These are phyloP conservation scores for Candolleomyces eurysporus DNA, from an alignment of 768 basidiomycete genomes.

Conservation along the genomic window DNA sequence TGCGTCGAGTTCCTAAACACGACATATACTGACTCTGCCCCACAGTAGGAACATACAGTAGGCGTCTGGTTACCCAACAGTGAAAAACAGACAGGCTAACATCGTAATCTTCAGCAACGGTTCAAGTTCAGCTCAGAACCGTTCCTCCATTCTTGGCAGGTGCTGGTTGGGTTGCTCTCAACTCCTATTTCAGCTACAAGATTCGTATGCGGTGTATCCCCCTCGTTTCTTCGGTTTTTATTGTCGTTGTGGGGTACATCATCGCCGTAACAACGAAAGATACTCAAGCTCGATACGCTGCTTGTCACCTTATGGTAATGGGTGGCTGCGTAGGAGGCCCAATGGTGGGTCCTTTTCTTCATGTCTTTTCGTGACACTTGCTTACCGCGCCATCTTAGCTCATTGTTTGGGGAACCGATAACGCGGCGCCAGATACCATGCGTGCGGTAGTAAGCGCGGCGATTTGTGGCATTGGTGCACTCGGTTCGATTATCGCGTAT, in stretches of 20 bases:
- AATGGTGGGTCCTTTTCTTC: constrained; percentile 16
- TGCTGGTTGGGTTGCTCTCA: constrained; percentile 36
- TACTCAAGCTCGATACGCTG: constrained; percentile 44
- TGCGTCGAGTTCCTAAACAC: background rate
- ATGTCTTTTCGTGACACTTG: background rate
- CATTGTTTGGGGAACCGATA: constrained; percentile 47
- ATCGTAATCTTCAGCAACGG: constrained; percentile 34
- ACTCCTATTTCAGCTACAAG: constrained; percentile 34
- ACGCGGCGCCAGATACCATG: constrained; percentile 49
- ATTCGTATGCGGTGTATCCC: constrained; percentile 33
- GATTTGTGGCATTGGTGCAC: constrained; percentile 43
- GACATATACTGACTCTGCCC: too few species aligned
- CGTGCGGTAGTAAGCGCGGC: constrained; percentile 43
- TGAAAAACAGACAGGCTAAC: background rate
- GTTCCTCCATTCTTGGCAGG: constrained; percentile 45
- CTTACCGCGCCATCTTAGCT: constrained; percentile 19
- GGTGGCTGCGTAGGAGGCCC: constrained; percentile 40
- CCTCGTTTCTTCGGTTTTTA: constrained; percentile 32
- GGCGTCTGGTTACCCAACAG: constrained; percentile 19
- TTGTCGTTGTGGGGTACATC: constrained; percentile 43
- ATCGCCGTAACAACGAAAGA: constrained; percentile 42
- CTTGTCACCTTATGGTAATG: constrained; percentile 42
- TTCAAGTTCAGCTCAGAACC: constrained; percentile 46
- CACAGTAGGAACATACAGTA: constrained; percentile 35
- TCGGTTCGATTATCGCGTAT: constrained; percentile 49